Conservation (phyloP, 140 eudicot species). For the Erigeron philadelphicus region DNA sequence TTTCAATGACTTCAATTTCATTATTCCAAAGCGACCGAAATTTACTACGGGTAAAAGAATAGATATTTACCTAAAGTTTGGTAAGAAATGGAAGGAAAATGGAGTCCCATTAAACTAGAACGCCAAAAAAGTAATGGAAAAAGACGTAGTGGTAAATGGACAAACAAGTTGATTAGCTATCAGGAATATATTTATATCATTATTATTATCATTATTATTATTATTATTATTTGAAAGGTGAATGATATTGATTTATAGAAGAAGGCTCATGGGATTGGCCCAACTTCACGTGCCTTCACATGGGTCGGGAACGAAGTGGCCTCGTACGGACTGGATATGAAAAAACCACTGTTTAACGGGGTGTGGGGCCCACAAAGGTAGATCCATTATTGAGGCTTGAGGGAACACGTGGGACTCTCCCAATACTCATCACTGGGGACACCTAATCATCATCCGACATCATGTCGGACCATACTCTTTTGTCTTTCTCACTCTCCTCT, state of each 20-base stretch:
- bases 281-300: slow-evolving; percentile 68
- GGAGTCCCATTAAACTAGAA: too few relatives aligned
- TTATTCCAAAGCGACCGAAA: too few relatives aligned
- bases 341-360: neutral
- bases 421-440: slow-evolving; percentile 66
- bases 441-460: slow-evolving; percentile 77
- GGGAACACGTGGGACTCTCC: slow-evolving; percentile 90
- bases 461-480: slow-evolving; percentile 46
- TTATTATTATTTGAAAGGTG: neutral
- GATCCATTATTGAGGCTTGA: slow-evolving; percentile 50
- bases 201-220: neutral
- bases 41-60: too few relatives aligned
- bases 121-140: neutral
- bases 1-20: neutral
- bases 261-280: slow-evolving; percentile 32
- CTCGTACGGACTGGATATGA: slow-evolving; percentile 49
- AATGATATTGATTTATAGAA: neutral
- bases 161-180: slow-evolving; percentile 21
- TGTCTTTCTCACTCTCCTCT: slow-evolving; percentile 20
- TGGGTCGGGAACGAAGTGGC: slow-evolving; percentile 45
- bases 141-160: slow-evolving; percentile 18
- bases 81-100: too few relatives aligned
- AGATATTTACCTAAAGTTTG: too few relatives aligned
- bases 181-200: neutral
- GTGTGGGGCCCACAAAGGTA: slow-evolving; percentile 27